Evolutionary conservation across 2,329 filamentous ascomycete species (phyloP), one percentile per base, ranked within the genome.

Genomic region (Diaporthe longicolla): DNA sequence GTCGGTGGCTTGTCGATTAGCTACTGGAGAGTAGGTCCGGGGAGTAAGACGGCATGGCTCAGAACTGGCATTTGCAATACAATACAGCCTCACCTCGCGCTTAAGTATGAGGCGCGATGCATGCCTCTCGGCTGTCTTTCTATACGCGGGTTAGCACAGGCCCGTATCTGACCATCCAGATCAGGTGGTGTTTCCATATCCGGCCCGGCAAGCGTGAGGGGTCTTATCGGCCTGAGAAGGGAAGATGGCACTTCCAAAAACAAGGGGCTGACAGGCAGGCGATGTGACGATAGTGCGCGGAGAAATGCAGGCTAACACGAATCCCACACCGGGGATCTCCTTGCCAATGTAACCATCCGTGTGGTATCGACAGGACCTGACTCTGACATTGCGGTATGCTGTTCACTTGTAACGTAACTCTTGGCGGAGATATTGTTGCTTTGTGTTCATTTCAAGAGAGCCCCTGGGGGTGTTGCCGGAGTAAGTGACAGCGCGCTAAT

Each of bases 191-290:
- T 24, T 7, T 29, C 37, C 37, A 10, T 61, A 63, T 63, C 58
- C 58, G 58, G 58, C 32, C 58, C 58, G 58, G 58, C 58, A 63
- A 63, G 24, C 15, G 11, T 21, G 55, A 58, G 58, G 37, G 37
- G 13, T n/a, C 58, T 63, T 63, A 63, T 63, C 58, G 43, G n/a
- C 58, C 2, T 37, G 58, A 61, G 13, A 24, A 26, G n/a, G 15
- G 35, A 43, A n/a, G n/a, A 61, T 10, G 24, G 37, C 58, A 29
- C 58, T 45, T 19, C 58, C 32, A 37, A 7, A 26, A 15, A 21
- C 24, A 26, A 24, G 3, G 15, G 2, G 58, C 37, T 13, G 37
- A 63, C 58, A 26, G n/a, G 58, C 43, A 8, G 37, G 17, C 24
- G 58, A 63, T 29, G 58, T 63, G 24, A 63, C 58, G 10, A 29